Evolutionary conservation across 2,329 filamentous ascomycete species (phyloP).

Genomic region (Balansia obtecta): DNA sequence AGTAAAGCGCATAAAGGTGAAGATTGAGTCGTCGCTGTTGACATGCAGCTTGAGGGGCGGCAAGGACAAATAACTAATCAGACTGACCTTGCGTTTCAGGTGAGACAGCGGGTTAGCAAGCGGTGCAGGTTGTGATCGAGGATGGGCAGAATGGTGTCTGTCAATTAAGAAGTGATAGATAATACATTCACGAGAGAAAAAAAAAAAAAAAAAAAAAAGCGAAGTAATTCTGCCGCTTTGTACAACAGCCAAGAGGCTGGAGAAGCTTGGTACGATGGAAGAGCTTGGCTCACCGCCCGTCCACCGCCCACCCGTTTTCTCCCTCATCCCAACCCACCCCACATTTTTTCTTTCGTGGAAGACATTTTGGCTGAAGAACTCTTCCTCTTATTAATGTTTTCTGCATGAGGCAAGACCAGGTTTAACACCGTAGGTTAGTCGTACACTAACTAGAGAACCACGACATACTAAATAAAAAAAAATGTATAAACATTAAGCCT

Average conservation of each 20-base stretch:
- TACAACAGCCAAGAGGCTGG: not conserved
- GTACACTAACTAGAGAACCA: too few relatives aligned
- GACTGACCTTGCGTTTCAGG: not conserved
- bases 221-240: conserved; percentile 6
- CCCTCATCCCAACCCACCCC: too few relatives aligned
- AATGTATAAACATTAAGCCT: too few relatives aligned
- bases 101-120: not conserved
- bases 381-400: too few relatives aligned
- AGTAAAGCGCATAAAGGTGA: not conserved
- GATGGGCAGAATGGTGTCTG: not conserved
- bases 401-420: too few relatives aligned
- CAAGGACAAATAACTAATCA: not conserved
- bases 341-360: too few relatives aligned
- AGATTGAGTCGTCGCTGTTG: not conserved
- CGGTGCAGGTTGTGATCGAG: not conserved
- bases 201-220: conserved; percentile 4
- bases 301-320: not conserved
- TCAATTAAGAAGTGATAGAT: not conserved
- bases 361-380: too few relatives aligned
- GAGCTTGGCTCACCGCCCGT: conserved; percentile 6
- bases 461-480: too few relatives aligned
- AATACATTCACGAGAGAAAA: conserved; percentile 2
- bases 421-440: too few relatives aligned
- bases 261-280: not conserved
- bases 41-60: not conserved